Evolutionary conservation across 768 basidiomycete genomes (phyloP).

Genomic region (Sarcodon aspratus): DNA sequence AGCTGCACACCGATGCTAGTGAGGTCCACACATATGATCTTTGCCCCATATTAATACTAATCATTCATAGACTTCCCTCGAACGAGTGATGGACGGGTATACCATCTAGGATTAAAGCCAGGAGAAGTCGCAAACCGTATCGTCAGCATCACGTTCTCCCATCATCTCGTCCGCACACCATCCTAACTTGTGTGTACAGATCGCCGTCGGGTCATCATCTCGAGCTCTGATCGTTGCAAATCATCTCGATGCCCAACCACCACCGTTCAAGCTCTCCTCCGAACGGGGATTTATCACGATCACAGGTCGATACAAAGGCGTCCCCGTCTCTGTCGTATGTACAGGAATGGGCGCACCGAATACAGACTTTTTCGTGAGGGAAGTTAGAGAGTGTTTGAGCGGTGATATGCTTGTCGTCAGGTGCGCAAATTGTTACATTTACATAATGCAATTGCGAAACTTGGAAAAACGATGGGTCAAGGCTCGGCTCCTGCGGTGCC

Average conservation of each 20-base stretch:
- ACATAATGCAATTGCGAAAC: not conserved
- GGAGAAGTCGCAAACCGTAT: conserved; percentile 79
- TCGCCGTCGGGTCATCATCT: conserved; percentile 66
- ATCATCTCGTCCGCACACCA: conserved; percentile 2
- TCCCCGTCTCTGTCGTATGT: conserved; percentile 61
- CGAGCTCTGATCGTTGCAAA: conserved; percentile 51
- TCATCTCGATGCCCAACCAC: conserved; percentile 46
- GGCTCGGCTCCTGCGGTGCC: conserved; percentile 75
- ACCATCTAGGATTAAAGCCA: conserved; percentile 64
- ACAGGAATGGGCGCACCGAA: conserved; percentile 81
- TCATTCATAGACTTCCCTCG: conserved; percentile 59
- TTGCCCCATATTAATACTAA: not conserved
- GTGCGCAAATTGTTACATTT: conserved; percentile 14
- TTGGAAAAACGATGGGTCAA: conserved; percentile 15
- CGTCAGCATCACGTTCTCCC: conserved; percentile 24
- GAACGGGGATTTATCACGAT: conserved; percentile 59
- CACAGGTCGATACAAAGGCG: conserved; percentile 30
- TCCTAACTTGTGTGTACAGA: conserved; percentile 22
- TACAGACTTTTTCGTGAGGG: conserved; percentile 80
- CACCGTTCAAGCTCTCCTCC: conserved; percentile 50
- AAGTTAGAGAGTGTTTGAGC: conserved; percentile 60
- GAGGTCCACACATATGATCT: conserved; percentile 16
- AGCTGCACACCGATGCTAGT: conserved; percentile 58
- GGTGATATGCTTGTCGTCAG: conserved; percentile 48
- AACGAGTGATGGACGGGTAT: conserved; percentile 62